Evolutionary conservation across 1,284 basidiomycete genomes (phyloP).

Genomic region (Stygiomarasmius scandens): DNA sequence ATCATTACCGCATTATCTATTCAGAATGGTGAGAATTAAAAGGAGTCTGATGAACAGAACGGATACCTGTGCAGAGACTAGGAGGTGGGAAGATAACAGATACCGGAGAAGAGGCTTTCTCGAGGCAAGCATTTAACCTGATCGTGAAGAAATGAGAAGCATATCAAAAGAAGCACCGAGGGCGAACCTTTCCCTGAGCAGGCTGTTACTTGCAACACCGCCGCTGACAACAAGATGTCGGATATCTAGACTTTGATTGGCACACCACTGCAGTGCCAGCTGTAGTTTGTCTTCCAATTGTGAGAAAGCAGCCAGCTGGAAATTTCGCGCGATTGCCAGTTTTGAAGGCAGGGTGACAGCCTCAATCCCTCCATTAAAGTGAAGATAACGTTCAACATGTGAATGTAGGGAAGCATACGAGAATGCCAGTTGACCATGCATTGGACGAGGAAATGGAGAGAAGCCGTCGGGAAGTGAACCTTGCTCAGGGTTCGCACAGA

Average conservation of each 20-base stretch:
- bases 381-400: slow-evolving; percentile 57
- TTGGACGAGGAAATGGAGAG: slow-evolving; percentile 52
- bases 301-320: slow-evolving; percentile 70
- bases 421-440: slow-evolving; percentile 64
- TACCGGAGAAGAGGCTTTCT: slow-evolving; percentile 34
- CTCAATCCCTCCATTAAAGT: slow-evolving; percentile 38
- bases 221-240: slow-evolving; percentile 79
- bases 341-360: slow-evolving; percentile 37
- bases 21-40: not conserved
- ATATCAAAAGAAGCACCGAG: not conserved
- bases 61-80: slow-evolving; percentile 77
- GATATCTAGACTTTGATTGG: slow-evolving; percentile 42
- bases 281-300: slow-evolving; percentile 79
- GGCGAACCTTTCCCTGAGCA: slow-evolving; percentile 65
- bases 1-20: slow-evolving; percentile 97
- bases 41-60: not conserved
- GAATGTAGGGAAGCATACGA: slow-evolving; percentile 80
- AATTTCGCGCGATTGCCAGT: slow-evolving; percentile 62
- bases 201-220: slow-evolving; percentile 86
- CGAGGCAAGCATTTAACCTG: slow-evolving; percentile 50
- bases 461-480: slow-evolving; percentile 33
- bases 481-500: slow-evolving; percentile 44
- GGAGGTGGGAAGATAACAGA: slow-evolving; percentile 70
- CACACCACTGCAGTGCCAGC: slow-evolving; percentile 58
- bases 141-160: slow-evolving; percentile 2